These are phyloP conservation scores for Marchantia polymorpha DNA, from an alignment of 225 moss, liverwort and hornwort genomes.

Conservation along the genomic window DNA sequence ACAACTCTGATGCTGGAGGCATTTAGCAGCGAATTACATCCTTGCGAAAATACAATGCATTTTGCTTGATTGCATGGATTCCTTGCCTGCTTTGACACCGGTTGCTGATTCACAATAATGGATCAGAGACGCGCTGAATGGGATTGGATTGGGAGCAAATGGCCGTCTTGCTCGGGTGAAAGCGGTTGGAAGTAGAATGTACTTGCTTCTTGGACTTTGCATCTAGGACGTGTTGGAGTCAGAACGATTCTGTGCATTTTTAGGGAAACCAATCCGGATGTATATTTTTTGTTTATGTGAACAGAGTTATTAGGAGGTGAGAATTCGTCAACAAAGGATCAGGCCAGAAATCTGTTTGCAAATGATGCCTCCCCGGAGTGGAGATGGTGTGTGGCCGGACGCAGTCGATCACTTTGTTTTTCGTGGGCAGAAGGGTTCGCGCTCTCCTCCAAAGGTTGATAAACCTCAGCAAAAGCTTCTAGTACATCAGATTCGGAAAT, in stretches of 20 bases:
- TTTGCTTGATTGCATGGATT: neutral
- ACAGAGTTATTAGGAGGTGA: neutral
- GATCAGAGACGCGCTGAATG: neutral
- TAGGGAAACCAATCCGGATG: neutral
- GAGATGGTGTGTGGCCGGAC: slow-evolving; percentile 39
- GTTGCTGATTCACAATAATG: neutral
- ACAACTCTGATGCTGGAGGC: neutral
- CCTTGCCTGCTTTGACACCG: neutral
- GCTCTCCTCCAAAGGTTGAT: slow-evolving; percentile 45
- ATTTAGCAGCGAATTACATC: too few species aligned
- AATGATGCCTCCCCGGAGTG: slow-evolving; percentile 43
- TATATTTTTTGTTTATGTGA: neutral
- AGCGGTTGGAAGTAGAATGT: neutral
- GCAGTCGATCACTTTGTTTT: slow-evolving; percentile 35
- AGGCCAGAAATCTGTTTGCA: neutral
- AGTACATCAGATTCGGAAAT: neutral
- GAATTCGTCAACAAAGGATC: neutral
- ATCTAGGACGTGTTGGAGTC: neutral
- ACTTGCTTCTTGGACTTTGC: neutral
- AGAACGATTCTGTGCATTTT: neutral
- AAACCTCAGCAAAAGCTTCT: neutral
- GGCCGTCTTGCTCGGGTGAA: neutral
- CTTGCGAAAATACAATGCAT: neutral
- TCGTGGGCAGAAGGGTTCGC: slow-evolving; percentile 29
- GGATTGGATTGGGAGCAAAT: neutral